Base-by-base conservation (phyloP, 805 yeast genomes). In the Myxozyma vanderwaltii region DNA sequence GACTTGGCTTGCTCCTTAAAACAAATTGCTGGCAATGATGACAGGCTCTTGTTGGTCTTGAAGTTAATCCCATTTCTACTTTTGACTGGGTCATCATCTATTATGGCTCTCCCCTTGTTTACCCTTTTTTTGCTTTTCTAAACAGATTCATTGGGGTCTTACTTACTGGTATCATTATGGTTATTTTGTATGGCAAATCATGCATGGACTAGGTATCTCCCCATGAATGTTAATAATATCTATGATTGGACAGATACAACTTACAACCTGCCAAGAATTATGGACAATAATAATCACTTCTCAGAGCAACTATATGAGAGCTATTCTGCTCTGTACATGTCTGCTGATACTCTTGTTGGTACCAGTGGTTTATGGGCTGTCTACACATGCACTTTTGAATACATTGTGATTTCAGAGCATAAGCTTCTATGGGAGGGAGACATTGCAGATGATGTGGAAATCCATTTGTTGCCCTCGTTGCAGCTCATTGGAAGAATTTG, bases 311-410 rank as follows among this genome's bases (percentile, higher is more conserved):
- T 77, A 63, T 83, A 82, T 69, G 69, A 74, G 58, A 58, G 73
- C 38, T 77, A 81, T 61, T 84, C 85, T 0, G 86, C 86, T 5
- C 86, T 86, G 4, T 83, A 78, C 68, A 81, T 80, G 68, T 69
- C 81, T 43, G 86, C 86, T 3, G 86, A 83, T 0, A 78, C 77
- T 67, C 72, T 82, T 62, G 81, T 81, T 3, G 45, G 27, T 35
- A 45, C 44, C 12, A 51, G 63, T 24, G 38, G 56, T 3, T 21
- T 46, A 7, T 61, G 47, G 49, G 56, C 54, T 1, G 26, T 54
- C 15, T 58, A 48, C 33, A 58, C 59, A 5, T 45, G 50, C 45
- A 36, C 63, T 6, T 58, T 49, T n/a, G 39, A 43, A 6, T 58
- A 48, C 31, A 40, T 58, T 17, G 29, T 31, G 27, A 45, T 58